These are phyloP conservation scores for Zoysia matrella DNA, from an alignment of 202 grass and related monocot genomes.

Conservation along the genomic window DNA sequence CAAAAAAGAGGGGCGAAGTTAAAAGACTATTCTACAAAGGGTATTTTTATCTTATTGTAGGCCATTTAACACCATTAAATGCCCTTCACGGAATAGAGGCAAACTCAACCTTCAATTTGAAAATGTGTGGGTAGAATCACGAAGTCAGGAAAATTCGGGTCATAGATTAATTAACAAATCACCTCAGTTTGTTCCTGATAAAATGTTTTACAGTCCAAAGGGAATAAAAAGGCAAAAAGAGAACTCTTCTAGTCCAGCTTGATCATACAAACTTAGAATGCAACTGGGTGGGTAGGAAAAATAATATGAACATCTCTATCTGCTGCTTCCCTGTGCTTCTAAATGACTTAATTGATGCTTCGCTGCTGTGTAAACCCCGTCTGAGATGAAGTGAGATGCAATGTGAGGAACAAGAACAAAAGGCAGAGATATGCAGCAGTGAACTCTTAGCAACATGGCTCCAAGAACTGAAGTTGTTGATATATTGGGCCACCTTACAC, in stretches of 20 bases:
- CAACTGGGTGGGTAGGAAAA: constrained; percentile 2
- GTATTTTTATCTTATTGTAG: too few species aligned
- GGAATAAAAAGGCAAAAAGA: constrained; percentile 27
- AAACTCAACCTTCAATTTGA: too few species aligned
- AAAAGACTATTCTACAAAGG: too few species aligned
- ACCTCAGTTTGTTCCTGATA: neutral
- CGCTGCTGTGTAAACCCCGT: constrained; percentile 75
- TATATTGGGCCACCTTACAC: neutral
- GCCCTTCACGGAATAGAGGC: too few species aligned
- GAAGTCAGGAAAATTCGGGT: too few species aligned
- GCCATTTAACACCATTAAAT: too few species aligned
- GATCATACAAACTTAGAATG: constrained; percentile 37
- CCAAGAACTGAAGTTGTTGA: neutral
- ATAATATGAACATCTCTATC: constrained; percentile 43
- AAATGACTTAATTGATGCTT: constrained; percentile 50
- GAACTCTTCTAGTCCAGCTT: constrained; percentile 21
- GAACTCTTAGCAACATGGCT: neutral
- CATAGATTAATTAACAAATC: too few species aligned
- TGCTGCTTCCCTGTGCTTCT: neutral
- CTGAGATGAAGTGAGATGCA: constrained; percentile 69
- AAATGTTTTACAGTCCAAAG: constrained; percentile 35
- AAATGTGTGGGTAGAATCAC: too few species aligned
- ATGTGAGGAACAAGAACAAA: constrained; percentile 42
- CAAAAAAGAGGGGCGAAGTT: too few species aligned
- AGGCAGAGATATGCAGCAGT: constrained; percentile 31